Conservation (phyloP, 2,329 filamentous ascomycete species). For the Mycogone perniciosa region DNA sequence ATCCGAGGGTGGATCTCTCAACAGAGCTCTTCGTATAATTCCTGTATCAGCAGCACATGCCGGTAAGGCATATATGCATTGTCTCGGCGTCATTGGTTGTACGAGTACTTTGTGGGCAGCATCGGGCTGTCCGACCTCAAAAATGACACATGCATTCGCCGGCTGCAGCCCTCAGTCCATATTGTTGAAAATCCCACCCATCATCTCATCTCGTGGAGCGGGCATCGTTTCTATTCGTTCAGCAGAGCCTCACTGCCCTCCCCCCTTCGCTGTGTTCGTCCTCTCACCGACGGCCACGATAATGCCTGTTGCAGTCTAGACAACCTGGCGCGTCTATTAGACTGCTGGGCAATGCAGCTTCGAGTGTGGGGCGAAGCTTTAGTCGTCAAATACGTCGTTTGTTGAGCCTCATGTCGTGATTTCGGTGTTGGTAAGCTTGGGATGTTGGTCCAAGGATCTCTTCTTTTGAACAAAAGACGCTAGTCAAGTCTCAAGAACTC, state of each 20-base stretch:
- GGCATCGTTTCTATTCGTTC: slow-evolving; percentile 7
- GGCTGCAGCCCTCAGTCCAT: background rate
- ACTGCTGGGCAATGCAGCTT: slow-evolving; percentile 1
- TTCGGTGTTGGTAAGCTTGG: background rate
- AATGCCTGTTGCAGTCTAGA: slow-evolving; percentile 5
- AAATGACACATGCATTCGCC: background rate
- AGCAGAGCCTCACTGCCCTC: background rate
- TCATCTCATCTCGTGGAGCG: slow-evolving; percentile 7
- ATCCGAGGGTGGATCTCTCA: background rate
- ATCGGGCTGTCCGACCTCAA: background rate
- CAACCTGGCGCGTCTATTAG: slow-evolving; percentile 6
- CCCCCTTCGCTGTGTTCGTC: slow-evolving; percentile 6
- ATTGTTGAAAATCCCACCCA: slow-evolving; percentile 4
- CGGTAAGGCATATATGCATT: background rate
- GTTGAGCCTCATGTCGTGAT: slow-evolving; percentile 1
- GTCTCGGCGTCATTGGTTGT: background rate
- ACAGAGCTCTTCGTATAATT: background rate
- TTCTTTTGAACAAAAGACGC: too few species aligned
- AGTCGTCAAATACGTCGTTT: background rate
- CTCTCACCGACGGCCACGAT: slow-evolving; percentile 8
- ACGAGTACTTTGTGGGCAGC: background rate
- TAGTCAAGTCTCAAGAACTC: too few species aligned
- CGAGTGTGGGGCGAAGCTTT: slow-evolving; percentile 1
- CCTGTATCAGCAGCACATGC: background rate
- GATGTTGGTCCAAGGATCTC: background rate